phyloP scores from a whole-genome alignment of 192 early-diverging fungal genomes.

The Fimicolochytrium jonesii region DNA sequence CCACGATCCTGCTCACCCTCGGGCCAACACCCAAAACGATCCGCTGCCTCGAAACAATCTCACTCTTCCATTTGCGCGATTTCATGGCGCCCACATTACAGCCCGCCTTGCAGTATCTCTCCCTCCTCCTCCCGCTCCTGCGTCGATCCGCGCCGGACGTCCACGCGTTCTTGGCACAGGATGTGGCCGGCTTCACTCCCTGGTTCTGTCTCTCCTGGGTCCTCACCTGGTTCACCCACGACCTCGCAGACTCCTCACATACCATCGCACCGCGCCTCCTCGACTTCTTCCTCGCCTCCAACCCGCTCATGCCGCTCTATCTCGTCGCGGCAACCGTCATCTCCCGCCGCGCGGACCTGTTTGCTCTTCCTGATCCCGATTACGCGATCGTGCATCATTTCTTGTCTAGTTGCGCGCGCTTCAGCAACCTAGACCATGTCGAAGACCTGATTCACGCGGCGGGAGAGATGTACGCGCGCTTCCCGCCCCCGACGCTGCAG shows the following conservation, averaged over 20 bases:
- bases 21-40: constrained; percentile 16
- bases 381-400: constrained; percentile 16
- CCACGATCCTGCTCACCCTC: constrained; percentile 21
- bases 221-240: constrained; percentile 72
- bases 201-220: constrained; percentile 70
- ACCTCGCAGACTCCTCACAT: constrained; percentile 45
- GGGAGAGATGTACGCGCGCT: too few species aligned
- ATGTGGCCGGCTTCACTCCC: constrained; percentile 49
- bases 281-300: constrained; percentile 59
- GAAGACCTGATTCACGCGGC: too few species aligned
- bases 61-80: constrained; percentile 42
- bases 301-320: constrained; percentile 60
- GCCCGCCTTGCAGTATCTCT: constrained; percentile 48
- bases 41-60: constrained; percentile 37
- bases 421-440: too few species aligned
- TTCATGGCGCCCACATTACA: constrained; percentile 26
- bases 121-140: constrained; percentile 26
- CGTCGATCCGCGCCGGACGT: constrained; percentile 4
- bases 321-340: constrained; percentile 47
- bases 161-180: constrained; percentile 1
- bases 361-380: constrained; percentile 4
- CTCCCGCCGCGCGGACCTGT: not conserved
- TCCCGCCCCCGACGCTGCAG: too few species aligned
- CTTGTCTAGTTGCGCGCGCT: too few species aligned
- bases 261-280: constrained; percentile 53